A percentile compares a stretch with the other conserved stretches of the same genome.
Evolutionary conservation across 805 yeast species (phyloP).

Genomic region (Lachancea quebecensis): DNA sequence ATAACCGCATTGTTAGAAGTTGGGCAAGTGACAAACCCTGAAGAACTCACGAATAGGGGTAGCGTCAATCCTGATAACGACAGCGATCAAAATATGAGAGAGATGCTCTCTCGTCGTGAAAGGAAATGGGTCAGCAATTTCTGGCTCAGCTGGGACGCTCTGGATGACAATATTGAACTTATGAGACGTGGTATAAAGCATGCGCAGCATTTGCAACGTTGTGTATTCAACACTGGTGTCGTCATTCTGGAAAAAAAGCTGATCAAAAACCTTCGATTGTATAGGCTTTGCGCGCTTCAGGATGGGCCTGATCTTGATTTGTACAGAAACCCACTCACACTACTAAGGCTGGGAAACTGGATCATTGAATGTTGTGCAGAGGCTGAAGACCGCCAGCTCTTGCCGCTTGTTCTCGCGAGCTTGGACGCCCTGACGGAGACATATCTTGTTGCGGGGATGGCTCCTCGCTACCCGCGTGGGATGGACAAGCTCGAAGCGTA

Average conservation of each 20-base stretch:
- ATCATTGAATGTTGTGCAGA: slow-evolving; percentile 83
- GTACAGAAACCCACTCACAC: slow-evolving; percentile 79
- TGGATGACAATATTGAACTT: slow-evolving; percentile 34
- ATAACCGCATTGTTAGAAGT: slow-evolving; percentile 76
- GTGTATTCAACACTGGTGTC: slow-evolving; percentile 80
- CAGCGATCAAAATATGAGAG: slow-evolving; percentile 1
- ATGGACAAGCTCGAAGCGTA: slow-evolving; percentile 26
- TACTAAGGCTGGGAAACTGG: slow-evolving; percentile 86
- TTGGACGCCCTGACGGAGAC: slow-evolving; percentile 67
- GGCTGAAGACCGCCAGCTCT: slow-evolving; percentile 49
- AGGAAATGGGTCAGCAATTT: slow-evolving; percentile 69
- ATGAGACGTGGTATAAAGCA: slow-evolving; percentile 55
- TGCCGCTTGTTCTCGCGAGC: slow-evolving; percentile 84
- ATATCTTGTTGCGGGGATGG: slow-evolving; percentile 81
- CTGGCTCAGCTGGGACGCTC: slow-evolving; percentile 63
- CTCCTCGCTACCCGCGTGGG: slow-evolving; percentile 67
- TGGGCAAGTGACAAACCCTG: slow-evolving; percentile 33
- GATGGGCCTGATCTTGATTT: slow-evolving; percentile 79
- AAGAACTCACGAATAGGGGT: slow-evolving; percentile 3
- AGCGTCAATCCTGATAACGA: slow-evolving; percentile 18
- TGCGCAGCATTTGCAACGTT: slow-evolving; percentile 78
- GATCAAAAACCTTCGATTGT: slow-evolving; percentile 71
- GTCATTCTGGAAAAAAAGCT: slow-evolving; percentile 79
- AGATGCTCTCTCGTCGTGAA: slow-evolving; percentile 37
- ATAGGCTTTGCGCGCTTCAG: slow-evolving; percentile 77